Evolutionary conservation across 345 rosid species (phyloP), one percentile per base, ranked within the genome.

Genomic region (Arabis alpina): DNA sequence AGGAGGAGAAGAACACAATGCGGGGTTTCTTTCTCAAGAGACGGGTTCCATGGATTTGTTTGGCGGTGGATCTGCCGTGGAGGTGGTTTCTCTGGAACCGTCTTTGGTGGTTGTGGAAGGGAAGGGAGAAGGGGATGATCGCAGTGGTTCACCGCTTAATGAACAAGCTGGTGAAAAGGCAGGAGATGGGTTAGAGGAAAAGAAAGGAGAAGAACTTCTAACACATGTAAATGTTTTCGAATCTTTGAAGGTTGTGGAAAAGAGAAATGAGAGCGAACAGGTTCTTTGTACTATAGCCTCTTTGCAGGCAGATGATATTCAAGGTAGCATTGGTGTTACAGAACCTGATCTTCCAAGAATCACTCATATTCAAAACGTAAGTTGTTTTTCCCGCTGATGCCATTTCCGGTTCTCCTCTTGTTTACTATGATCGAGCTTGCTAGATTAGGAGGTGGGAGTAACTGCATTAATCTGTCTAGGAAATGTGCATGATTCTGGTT

Each of bases 321-420:
- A 81, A 77, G 89, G 73, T 49, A 82, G 85, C 74, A 82, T 77
- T 54, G 85, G 81, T 59, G 97, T 91, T 68, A 82, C 84, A 37
- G 93, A 88, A 74, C 71, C 84, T 69, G 83, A 82, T 83, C 88
- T n/a, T n/a, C n/a, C n/a, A n/a, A n/a, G n/a, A n/a, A n/a, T n/a
- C n/a, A n/a, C n/a, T n/a, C n/a, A n/a, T n/a, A n/a, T n/a, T n/a
- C n/a, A n/a, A 86, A 97, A 92, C 82, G 99, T 92, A 85, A 85
- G 85, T 80, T 76, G 44, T 43, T 41, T 37, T 70, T 42, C n/a
- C 11, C 15, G 55, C 68, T 30, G 50, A 24, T 10, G 6, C 23
- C 25, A 16, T 23, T 51, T 53, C 51, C 64, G 10, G 5, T 43
- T 61, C 32, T 67, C 50, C 36, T 25, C n/a, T n/a, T n/a, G n/a